Base-by-base conservation (phyloP, 148 eudicot species). In the Agrostemma githago region DNA sequence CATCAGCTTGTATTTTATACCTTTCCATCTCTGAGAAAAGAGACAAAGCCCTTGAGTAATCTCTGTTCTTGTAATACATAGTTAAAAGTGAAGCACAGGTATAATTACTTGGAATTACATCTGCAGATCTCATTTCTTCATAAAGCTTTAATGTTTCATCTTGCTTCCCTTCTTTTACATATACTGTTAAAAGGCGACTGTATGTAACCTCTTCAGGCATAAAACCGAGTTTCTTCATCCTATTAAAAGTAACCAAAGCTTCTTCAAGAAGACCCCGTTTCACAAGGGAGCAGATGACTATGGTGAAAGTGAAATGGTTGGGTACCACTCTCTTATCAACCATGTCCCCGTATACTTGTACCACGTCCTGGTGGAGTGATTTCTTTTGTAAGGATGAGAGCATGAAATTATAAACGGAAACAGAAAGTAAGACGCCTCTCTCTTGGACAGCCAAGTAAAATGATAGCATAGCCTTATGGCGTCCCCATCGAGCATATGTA, bases 401-500 rank as follows among this genome's bases (percentile, higher is more conserved):
- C 90, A 93, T 91, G 73, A 93, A 93, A 86, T 93, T 93, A 84
- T 78, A 94, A 70, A 91, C 97, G n/a, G 93, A 61, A 66, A 86
- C 72, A 62, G 93, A 75, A 48, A 85, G 96, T 37, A 79, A 20
- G n/a, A 94, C 82, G 20, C 84, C 89, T 77, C 96, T 80, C 73
- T 92, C 90, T 71, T 84, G 85, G 48, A 91, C 84, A 78, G 93
- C 96, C 8, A 89, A 82, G 84, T 91, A 94, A 79, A 94, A 94
- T n/a, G 92, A 77, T 60, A 91, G 63, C 98, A 94, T 94, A 75
- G 96, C 83, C 79, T 84, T 88, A 82, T 89, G 96, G 56, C 88
- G 91, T 48, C 97, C 96, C 98, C 98, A 94, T 79, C 88, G 82
- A 78, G 97, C 97, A 86, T 94, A 94, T 15, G 96, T 80, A 76